Conservation (phyloP, 768 basidiomycete species). For the Trametes elegans region DNA sequence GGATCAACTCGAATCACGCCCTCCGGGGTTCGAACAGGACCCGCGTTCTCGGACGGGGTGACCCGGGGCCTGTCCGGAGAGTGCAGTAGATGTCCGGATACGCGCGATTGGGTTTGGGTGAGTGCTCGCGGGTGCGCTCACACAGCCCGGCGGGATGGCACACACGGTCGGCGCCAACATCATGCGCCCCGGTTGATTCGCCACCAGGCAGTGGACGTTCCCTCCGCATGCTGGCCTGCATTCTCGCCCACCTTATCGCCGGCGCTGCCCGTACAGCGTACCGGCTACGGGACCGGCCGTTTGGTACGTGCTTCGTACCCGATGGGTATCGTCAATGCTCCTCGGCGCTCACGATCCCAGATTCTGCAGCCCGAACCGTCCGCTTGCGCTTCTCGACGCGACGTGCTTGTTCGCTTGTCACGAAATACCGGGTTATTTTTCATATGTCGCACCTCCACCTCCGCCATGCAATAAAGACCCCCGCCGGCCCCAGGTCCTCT, state of each 20-base stretch:
- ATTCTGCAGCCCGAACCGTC: not conserved
- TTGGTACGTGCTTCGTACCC: not conserved
- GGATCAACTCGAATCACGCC: not conserved
- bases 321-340: slow-evolving; percentile 1
- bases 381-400: not conserved
- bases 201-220: not conserved
- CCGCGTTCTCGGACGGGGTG: not conserved
- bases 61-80: not conserved
- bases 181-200: slow-evolving; percentile 10
- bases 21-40: not conserved
- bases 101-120: too few relatives aligned
- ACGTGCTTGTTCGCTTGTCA: not conserved
- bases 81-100: too few relatives aligned
- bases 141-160: not conserved
- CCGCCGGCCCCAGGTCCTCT: not conserved
- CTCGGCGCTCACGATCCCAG: not conserved
- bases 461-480: not conserved
- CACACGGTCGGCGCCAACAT: slow-evolving; percentile 3
- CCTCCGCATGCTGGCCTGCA: not conserved
- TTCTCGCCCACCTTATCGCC: slow-evolving; percentile 18
- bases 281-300: slow-evolving; percentile 2
- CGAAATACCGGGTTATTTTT: not conserved
- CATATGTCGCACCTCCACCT: not conserved
- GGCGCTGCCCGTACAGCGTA: not conserved
- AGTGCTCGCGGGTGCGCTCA: too few relatives aligned